These are phyloP conservation scores for Gelatoporia subvermispora DNA, from an alignment of 768 basidiomycete genomes.

Conservation along the genomic window DNA sequence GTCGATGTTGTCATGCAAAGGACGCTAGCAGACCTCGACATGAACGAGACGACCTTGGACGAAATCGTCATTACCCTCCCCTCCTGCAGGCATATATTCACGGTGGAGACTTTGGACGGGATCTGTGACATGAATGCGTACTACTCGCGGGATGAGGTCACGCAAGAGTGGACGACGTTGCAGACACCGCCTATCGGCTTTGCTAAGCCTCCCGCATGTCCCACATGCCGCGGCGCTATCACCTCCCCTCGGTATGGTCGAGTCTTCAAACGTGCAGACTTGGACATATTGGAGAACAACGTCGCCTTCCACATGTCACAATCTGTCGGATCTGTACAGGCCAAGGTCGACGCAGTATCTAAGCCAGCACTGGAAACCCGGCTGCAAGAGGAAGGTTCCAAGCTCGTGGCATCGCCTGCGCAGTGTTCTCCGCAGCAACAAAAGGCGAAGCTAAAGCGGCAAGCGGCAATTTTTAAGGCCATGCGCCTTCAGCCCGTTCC, in stretches of 20 bases:
- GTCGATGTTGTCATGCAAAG: conserved; percentile 59
- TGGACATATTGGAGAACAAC: conserved; percentile 65
- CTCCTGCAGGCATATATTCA: conserved; percentile 60
- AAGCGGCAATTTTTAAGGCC: conserved; percentile 11
- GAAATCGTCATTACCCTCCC: conserved; percentile 58
- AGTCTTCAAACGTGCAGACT: conserved; percentile 52
- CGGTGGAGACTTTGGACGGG: conserved; percentile 68
- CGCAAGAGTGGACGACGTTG: conserved; percentile 42
- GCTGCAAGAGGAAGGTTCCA: not conserved
- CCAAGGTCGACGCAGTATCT: conserved; percentile 25
- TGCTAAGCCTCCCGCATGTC: conserved; percentile 49
- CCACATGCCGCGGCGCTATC: conserved; percentile 55
- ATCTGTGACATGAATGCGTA: conserved; percentile 45
- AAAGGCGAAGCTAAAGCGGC: conserved; percentile 10
- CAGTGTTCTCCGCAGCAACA: conserved; percentile 1
- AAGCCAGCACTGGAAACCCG: conserved; percentile 8
- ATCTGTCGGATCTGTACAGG: conserved; percentile 30
- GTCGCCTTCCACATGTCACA: conserved; percentile 48
- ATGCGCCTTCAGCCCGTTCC: conserved; percentile 20
- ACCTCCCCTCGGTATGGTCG: conserved; percentile 58
- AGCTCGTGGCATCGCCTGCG: not conserved
- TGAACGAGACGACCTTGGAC: conserved; percentile 34
- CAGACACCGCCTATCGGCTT: conserved; percentile 35
- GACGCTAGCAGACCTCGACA: conserved; percentile 44
- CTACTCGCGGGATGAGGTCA: conserved; percentile 34